Evolutionary conservation across 495 filamentous ascomycete genomes (phyloP).

Genomic region (Penicillium herquei): DNA sequence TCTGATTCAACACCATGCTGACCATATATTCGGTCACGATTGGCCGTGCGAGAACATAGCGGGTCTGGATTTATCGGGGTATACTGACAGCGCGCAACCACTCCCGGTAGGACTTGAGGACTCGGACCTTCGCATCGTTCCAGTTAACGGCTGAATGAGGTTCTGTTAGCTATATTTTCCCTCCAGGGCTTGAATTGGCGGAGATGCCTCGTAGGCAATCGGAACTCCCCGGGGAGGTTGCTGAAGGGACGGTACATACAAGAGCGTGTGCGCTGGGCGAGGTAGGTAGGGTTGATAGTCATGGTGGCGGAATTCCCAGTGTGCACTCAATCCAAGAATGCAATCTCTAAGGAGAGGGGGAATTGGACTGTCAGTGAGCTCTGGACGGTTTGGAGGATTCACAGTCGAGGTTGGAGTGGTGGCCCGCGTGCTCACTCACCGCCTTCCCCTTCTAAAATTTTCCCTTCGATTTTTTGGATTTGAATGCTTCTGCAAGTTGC

Average conservation of each 20-base stretch:
- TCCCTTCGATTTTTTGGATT: slow-evolving; percentile 22
- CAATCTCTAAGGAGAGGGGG: slow-evolving; percentile 20
- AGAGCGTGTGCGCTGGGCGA: slow-evolving; percentile 82
- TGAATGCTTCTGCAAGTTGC: slow-evolving; percentile 9
- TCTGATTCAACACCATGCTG: neutral
- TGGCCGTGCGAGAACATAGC: slow-evolving; percentile 6
- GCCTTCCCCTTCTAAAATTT: slow-evolving; percentile 48
- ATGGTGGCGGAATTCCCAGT: slow-evolving; percentile 35
- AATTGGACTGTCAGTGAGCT: slow-evolving; percentile 23
- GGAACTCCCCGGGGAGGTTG: slow-evolving; percentile 22
- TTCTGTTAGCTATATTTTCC: slow-evolving; percentile 22
- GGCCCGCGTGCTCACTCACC: slow-evolving; percentile 26
- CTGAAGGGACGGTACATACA: slow-evolving; percentile 59
- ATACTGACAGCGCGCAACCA: slow-evolving; percentile 88
- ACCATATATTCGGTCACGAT: slow-evolving; percentile 1
- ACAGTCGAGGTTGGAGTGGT: slow-evolving; percentile 21
- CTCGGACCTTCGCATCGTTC: slow-evolving; percentile 78
- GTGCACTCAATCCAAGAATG: slow-evolving; percentile 21
- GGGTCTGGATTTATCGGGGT: slow-evolving; percentile 7
- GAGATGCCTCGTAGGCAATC: slow-evolving; percentile 13
- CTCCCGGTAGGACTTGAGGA: slow-evolving; percentile 82
- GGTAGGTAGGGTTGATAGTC: slow-evolving; percentile 89
- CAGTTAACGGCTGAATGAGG: slow-evolving; percentile 70
- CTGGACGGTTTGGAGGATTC: slow-evolving; percentile 31
- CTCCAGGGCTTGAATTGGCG: slow-evolving; percentile 12